Evolutionary conservation across 2,329 filamentous ascomycete genomes (phyloP).

Genomic region (Phaeosphaeria sp.): DNA sequence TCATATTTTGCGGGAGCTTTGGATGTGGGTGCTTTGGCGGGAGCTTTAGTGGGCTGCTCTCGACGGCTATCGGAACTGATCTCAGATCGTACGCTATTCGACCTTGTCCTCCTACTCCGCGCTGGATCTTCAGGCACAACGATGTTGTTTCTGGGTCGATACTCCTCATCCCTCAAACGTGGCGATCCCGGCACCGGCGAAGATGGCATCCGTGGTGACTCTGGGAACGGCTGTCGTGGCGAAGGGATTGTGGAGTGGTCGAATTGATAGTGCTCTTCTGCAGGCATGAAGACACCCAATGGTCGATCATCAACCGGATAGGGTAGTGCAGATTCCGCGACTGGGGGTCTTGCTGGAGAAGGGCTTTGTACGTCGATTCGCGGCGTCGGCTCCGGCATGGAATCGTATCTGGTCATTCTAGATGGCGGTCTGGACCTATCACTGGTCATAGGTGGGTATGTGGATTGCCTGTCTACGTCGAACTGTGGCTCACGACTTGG

Average conservation of each 20-base stretch:
- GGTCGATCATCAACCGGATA: slow-evolving; percentile 54
- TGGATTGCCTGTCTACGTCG: slow-evolving; percentile 40
- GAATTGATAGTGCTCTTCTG: slow-evolving; percentile 52
- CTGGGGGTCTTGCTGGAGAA: slow-evolving; percentile 37
- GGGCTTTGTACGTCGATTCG: slow-evolving; percentile 44
- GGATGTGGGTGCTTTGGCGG: slow-evolving; percentile 5
- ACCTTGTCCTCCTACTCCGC: slow-evolving; percentile 28
- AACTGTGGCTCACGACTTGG: slow-evolving; percentile 27
- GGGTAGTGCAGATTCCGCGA: slow-evolving; percentile 41
- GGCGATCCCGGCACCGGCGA: slow-evolving; percentile 30
- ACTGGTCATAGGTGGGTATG: slow-evolving; percentile 34
- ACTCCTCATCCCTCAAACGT: slow-evolving; percentile 22
- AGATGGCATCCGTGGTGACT: slow-evolving; percentile 27
- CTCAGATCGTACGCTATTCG: slow-evolving; percentile 37
- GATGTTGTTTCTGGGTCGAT: slow-evolving; percentile 15
- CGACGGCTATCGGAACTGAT: slow-evolving; percentile 29
- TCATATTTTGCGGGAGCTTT: slow-evolving; percentile 15
- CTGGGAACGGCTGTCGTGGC: slow-evolving; percentile 29
- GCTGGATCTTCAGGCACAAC: slow-evolving; percentile 28
- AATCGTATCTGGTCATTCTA: slow-evolving; percentile 38
- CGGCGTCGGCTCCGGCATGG: slow-evolving; percentile 36
- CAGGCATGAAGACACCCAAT: slow-evolving; percentile 50
- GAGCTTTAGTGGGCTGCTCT: slow-evolving; percentile 18
- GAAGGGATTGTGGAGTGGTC: slow-evolving; percentile 34
- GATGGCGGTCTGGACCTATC: slow-evolving; percentile 37